Evolutionary conservation across 1,284 basidiomycete species (phyloP), one percentile per base, ranked within the genome.

Genomic region (Cystodermella granulosa): DNA sequence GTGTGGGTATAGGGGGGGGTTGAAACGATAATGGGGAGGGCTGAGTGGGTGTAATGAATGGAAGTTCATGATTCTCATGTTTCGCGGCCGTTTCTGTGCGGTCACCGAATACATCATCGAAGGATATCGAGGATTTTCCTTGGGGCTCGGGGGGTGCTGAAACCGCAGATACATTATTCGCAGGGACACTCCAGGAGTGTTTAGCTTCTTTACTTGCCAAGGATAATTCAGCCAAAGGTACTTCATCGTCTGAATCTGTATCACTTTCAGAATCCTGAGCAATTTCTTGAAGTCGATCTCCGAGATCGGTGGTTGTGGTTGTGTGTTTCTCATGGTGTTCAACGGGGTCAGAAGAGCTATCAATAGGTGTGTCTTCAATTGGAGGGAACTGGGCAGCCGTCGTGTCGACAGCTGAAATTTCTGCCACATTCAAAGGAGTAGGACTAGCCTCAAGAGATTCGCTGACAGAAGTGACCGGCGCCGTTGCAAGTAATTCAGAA

Each of bases 221-320:
- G 34, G 47, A 58, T 21, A 73, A 54, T 47, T 66, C 54, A 37
- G 68, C 66, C 23, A 73, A 56, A n/a, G 74, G 73, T 28, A 64
- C 70, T 56, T 76, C 73, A 45, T 81, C 80, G 34, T 77, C 76
- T 34, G 76, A 71, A 41, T 75, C 76, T 36, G 79, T 72, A 46
- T 84, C 75, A 35, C 80, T 75, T 49, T 87, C 85, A 1, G 79
- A 76, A 34, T 85, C 85, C 4, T 82, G 69, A 8, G 74, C 85
- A 42, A 86, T 57, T 47, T 90, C 84, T 48, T 79, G 76, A n/a
- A 85, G 65, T 24, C 72, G 66, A 6, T 76, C 56, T 20, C 61
- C 65, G 15, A 85, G 60, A 53, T 84, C 77, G 2, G 81, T 81
- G 45, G 72, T 71, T 23, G 49, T 43, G 1, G 55, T 48, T 14